Evolutionary conservation across 2,329 filamentous ascomycete species (phyloP).

Genomic region (Beauveria bassiana): DNA sequence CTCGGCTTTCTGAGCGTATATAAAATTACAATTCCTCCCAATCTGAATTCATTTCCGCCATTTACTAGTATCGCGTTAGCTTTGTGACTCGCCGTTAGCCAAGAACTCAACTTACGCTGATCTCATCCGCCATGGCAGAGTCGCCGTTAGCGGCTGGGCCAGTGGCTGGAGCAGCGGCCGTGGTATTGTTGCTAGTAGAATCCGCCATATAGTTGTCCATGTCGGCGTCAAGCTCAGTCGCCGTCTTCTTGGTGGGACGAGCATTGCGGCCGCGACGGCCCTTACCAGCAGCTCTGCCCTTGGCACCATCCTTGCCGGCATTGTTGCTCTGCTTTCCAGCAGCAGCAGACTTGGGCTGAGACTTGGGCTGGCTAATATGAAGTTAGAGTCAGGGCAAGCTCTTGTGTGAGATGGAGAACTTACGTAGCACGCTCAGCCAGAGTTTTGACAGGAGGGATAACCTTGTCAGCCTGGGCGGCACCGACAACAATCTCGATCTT

Average conservation of each 20-base stretch:
- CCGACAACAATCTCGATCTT: slow-evolving; percentile 93
- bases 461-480: slow-evolving; percentile 61
- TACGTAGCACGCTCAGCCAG: slow-evolving; percentile 72
- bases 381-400: slow-evolving; percentile 15
- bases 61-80: slow-evolving; percentile 3
- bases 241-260: slow-evolving; percentile 75
- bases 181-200: slow-evolving; percentile 34
- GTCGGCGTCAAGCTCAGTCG: slow-evolving; percentile 91
- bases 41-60: neutral
- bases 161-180: slow-evolving; percentile 37
- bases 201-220: slow-evolving; percentile 89
- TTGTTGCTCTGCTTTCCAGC: slow-evolving; percentile 62
- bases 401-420: slow-evolving; percentile 12
- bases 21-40: slow-evolving; percentile 8
- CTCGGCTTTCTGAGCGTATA: neutral
- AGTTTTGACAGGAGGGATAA: slow-evolving; percentile 58
- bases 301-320: slow-evolving; percentile 28
- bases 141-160: slow-evolving; percentile 44
- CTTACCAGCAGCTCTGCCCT: slow-evolving; percentile 33
- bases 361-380: slow-evolving; percentile 46
- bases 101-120: slow-evolving; percentile 32
- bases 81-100: neutral
- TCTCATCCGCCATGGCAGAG: slow-evolving; percentile 61
- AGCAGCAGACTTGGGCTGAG: slow-evolving; percentile 76
- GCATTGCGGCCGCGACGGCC: slow-evolving; percentile 47